Evolutionary conservation across 345 rosid species (phyloP), one percentile per base, ranked within the genome.

Genomic region (Syzygium aromaticum): DNA sequence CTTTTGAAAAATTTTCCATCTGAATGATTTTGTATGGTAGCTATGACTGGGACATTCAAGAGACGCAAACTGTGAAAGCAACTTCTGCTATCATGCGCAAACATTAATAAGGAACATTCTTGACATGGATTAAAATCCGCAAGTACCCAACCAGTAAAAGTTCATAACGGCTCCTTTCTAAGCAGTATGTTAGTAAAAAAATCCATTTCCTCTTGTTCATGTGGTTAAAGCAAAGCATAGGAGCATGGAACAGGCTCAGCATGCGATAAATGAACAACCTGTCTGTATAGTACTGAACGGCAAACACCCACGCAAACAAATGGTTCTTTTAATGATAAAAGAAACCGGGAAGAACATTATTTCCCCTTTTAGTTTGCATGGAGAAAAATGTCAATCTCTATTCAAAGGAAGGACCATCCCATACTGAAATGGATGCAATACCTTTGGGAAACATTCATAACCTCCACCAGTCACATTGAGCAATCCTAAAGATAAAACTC

Each of bases 401-500:
- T 40, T 73, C 46, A 17, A 46, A 46, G 87, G 63, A 28, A 28
- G 51, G 53, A 30, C 27, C 23, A 13, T 83, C 13, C 56, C 27
- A n/a, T 25, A 27, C 11, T 49, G 67, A 86, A 52, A 86, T 82
- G 46, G 67, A 80, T 27, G 64, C 73, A 84, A 77, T 98, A 96
- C 99, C 99, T 93, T 95, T 1, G 99, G 99, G 61, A 94, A 92
- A 88, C 99, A 96, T 88, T 98, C 92, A 51, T 94, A 95, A 77
- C 99, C 99, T 85, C 99, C 99, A 86, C 99, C 99, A 5, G 99
- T 98, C 21, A 96, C 99, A 88, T 95, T 98, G 77, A 98, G 96
- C 87, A 98, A 90, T 3, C 98, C 99, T 87, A 98, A 88, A 84
- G 99, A 96, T 64, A 93, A 87, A 90, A 98, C 93, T 87, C 99